Evolutionary conservation across 2,329 filamentous ascomycete genomes (phyloP).

Genomic region (Talaromyces albobiverticillius): DNA sequence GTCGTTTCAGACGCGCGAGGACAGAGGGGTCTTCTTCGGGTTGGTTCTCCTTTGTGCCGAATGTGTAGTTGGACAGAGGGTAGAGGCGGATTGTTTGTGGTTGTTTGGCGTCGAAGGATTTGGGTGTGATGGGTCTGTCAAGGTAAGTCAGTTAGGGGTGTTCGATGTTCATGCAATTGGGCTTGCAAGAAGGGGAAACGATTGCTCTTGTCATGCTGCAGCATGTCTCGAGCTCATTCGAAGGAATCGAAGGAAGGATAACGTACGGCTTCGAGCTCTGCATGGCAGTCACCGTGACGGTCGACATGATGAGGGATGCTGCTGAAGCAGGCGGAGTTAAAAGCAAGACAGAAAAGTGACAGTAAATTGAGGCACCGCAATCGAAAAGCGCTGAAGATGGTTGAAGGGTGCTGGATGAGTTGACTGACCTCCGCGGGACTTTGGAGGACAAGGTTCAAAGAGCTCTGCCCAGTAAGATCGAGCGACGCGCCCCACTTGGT

Average conservation of each 20-base stretch:
- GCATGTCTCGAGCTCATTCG: too few relatives aligned
- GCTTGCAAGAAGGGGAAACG: too few relatives aligned
- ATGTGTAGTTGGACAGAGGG: conserved; percentile 97
- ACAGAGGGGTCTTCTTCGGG: conserved; percentile 97
- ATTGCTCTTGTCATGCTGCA: too few relatives aligned
- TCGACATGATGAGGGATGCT: conserved; percentile 63
- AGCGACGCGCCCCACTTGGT: not conserved
- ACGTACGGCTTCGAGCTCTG: conserved; percentile 70
- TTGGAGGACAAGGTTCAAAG: conserved; percentile 1
- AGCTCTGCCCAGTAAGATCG: conserved; percentile 9
- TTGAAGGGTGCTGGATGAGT: not conserved
- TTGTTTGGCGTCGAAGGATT: conserved; percentile 84
- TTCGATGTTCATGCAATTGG: too few relatives aligned
- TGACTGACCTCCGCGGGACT: conserved; percentile 8
- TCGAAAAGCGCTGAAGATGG: not conserved
- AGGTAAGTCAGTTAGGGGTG: too few relatives aligned
- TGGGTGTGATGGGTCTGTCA: conserved; percentile 70
- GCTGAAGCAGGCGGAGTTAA: not conserved
- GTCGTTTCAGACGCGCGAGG: conserved; percentile 81
- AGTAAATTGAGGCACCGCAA: too few relatives aligned
- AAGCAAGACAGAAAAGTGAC: conserved; percentile 6
- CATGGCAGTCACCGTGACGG: conserved; percentile 70
- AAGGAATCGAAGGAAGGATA: too few relatives aligned
- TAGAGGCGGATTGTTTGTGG: conserved; percentile 86
- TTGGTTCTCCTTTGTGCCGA: conserved; percentile 96